phyloP scores from a whole-genome alignment of 2,329 filamentous ascomycete species.

The Exserohilum turcica region DNA sequence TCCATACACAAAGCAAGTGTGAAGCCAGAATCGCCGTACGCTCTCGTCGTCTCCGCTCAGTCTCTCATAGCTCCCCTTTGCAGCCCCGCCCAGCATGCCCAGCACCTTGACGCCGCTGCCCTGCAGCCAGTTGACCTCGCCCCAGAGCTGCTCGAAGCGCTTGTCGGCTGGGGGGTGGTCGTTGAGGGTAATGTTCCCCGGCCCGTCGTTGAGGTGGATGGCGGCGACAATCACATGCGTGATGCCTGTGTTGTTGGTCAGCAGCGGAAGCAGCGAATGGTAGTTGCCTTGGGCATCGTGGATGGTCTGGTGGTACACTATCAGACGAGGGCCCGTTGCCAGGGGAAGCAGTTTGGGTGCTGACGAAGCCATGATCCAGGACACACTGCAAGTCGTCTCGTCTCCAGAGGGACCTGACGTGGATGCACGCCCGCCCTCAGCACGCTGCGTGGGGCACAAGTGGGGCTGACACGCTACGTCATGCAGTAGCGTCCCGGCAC shows the following conservation, averaged over 20 bases:
- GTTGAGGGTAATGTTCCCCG: constrained; percentile 75
- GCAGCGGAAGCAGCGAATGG: constrained; percentile 66
- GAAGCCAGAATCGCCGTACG: no score
- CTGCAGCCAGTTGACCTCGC: constrained; percentile 74
- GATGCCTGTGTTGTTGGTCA: constrained; percentile 63
- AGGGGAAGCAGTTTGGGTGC: constrained; percentile 43
- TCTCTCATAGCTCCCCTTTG: constrained; percentile 71
- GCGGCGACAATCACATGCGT: constrained; percentile 89
- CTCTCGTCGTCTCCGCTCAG: constrained; percentile 41
- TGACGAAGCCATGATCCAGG: constrained; percentile 35
- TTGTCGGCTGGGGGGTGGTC: constrained; percentile 72
- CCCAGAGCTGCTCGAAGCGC: constrained; percentile 75
- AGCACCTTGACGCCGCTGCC: constrained; percentile 76
- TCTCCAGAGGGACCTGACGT: constrained; percentile 7
- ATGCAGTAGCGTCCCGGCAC: constrained; percentile 22
- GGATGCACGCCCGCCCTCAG: constrained; percentile 17
- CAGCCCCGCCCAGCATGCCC: constrained; percentile 87
- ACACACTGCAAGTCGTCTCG: constrained; percentile 1
- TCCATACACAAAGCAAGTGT: no score
- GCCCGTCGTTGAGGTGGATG: constrained; percentile 76
- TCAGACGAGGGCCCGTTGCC: constrained; percentile 49
- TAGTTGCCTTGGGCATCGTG: constrained; percentile 60
- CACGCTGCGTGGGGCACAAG: constrained; percentile 35
- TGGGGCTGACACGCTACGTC: constrained; percentile 32
- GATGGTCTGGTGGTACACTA: constrained; percentile 70